Evolutionary conservation across 331 rosid genomes (phyloP), one percentile per base, ranked within the genome.

Genomic region (Acacia pycnantha): DNA sequence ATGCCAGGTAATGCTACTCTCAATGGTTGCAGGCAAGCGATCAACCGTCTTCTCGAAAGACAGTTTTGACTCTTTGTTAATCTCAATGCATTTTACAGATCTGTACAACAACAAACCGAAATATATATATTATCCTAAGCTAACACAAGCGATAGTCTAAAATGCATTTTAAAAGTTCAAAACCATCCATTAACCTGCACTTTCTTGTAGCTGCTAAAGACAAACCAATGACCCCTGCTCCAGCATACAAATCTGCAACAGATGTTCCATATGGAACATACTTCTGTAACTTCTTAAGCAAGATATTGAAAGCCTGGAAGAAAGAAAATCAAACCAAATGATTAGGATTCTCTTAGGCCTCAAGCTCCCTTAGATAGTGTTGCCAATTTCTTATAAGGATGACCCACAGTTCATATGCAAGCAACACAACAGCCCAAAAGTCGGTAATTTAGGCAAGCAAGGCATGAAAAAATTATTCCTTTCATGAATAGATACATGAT

Each of bases 141-240:
- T 74, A 82, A 69, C 37, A 9, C 54, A 70, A 78, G 74, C 18
- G 69, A 58, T 37, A 50, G 37, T 50, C 74, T 64, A 75, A 70
- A 27, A 72, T 31, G 58, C 50, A 46, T 47, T 46, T 74, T 81
- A 61, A 11, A 47, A 41, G 43, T 82, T 81, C 59, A 81, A 59
- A 88, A 77, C 46, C 70, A 78, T 78, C 71, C 43, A 64, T 81
- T 79, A 92, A 89, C 99, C 99, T 95, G 97, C 99, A 93, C 83
- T 93, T 92, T 87, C 98, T 92, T 53, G 96, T 76, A 82, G 89
- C 90, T 54, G 99, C 99, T 77, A 95, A 87, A 81, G 99, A 95
- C 82, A 93, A 84, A 70, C 99, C 99, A 76, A 95, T 95, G 61
- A 85, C 98, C 81, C 99, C 99, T 59, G 97, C 98, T 83, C 98